A percentile compares a stretch with the other conserved stretches of the same genome.
phyloP scores from a whole-genome alignment of 2,329 filamentous ascomycete species.

The Cercospora zeina region DNA sequence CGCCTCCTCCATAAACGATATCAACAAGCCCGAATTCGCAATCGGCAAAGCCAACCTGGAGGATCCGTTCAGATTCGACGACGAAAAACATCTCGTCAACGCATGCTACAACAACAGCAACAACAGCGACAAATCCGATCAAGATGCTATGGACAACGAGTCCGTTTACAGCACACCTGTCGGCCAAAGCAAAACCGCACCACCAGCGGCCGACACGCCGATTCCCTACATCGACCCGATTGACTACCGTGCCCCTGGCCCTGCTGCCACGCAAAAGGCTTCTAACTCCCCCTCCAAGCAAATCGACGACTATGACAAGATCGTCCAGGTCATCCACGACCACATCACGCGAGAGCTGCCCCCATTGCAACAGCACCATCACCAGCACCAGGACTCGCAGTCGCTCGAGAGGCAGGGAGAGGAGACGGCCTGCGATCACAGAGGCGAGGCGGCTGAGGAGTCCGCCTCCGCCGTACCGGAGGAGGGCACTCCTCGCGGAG shows the following conservation, averaged over 20 bases:
- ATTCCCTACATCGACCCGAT: slow-evolving; percentile 2
- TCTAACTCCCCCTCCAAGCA: slow-evolving; percentile 6
- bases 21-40: background rate
- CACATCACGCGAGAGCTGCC: slow-evolving; percentile 11
- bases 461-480: slow-evolving; percentile 3
- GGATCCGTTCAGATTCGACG: slow-evolving; percentile 6
- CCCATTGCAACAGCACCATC: background rate
- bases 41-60: slow-evolving; percentile 5
- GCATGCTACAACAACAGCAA: slow-evolving; percentile 1
- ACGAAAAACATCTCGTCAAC: slow-evolving; percentile 3
- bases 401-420: slow-evolving; percentile 4
- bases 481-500: background rate
- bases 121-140: background rate
- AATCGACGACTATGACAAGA: slow-evolving; percentile 8
- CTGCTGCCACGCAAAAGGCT: background rate
- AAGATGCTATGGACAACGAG: slow-evolving; percentile 13
- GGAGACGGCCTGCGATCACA: background rate
- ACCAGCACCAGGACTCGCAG: slow-evolving; percentile 7
- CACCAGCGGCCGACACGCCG: slow-evolving; percentile 6
- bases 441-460: slow-evolving; percentile 10
- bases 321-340: slow-evolving; percentile 11
- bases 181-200: slow-evolving; percentile 7
- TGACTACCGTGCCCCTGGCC: background rate
- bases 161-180: slow-evolving; percentile 20
- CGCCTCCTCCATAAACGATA: background rate